Evolutionary conservation across 352 stramenopile genomes (phyloP), one percentile per base, ranked within the genome.

Genomic region (Aphanomyces stellatus): DNA sequence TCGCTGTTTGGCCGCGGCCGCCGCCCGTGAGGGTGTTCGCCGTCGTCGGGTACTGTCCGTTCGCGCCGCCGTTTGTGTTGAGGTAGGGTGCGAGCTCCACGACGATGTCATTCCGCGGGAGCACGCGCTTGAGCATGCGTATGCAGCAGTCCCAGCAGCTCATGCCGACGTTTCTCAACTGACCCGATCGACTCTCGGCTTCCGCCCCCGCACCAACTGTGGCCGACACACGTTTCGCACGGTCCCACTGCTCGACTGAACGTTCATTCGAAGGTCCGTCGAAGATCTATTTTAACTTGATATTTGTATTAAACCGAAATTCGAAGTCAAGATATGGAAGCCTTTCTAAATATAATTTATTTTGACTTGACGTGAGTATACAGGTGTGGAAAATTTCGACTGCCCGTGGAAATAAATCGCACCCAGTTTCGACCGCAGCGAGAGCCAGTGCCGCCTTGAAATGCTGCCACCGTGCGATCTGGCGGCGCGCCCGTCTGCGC

Each of bases 91-190:
- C 84, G 42, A 94, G 74, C 65, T 94, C 86, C 35, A 84, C 81
- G 62, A 94, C 86, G 35, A 94, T 94, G 69, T 94, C 86, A 69
- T 94, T 94, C 30, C 84, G 84, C 35, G 86, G 86, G 51, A 94
- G 72, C 65, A 84, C 93, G 63, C 89, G 89, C 69, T 94, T 85
- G 69, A 94, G 62, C 51, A 91, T 78, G 67, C 84, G 86, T 82
- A 94, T 94, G 64, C 86, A 94, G 71, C 86, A 94, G 84, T 85
- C 91, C 86, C 86, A 94, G 69, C 86, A 92, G 75, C 91, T 87
- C 61, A 70, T 70, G 3, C 28, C 11, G 7, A 13, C 19, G 46
- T 28, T n/a, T n/a, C n/a, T n/a, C n/a, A n/a, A n/a, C n/a, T n/a
- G n/a, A n/a, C n/a, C 46, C 24, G 24, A 53, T 22, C 25, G 4